Evolutionary conservation across 345 rosid species (phyloP).

Genomic region (Sonneratia alba): DNA sequence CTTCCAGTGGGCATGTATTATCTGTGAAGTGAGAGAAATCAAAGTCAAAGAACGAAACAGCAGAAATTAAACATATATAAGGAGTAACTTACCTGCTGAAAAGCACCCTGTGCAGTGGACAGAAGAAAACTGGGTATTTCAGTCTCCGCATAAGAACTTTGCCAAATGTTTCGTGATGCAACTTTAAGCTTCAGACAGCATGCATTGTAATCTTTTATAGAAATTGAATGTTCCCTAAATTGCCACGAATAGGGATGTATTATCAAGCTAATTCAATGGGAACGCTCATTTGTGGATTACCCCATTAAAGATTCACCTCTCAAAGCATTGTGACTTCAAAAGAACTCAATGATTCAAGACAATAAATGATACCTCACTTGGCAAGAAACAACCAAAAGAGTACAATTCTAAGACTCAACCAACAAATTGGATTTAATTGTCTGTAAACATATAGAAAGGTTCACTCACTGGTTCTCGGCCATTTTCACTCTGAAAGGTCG

Average conservation of each 20-base stretch:
- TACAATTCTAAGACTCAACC: neutral
- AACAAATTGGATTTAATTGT: neutral
- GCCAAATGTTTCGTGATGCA: conserved; percentile 53
- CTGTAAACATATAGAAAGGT: neutral
- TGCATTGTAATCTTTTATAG: conserved; percentile 46
- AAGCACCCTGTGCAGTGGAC: conserved; percentile 44
- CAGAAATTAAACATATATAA: neutral
- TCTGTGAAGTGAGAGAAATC: conserved; percentile 35
- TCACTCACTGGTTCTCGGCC: conserved; percentile 56
- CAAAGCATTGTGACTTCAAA: neutral
- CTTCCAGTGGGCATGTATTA: conserved; percentile 54
- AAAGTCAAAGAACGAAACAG: neutral
- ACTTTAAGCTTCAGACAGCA: conserved; percentile 41
- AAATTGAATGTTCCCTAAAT: conserved; percentile 37
- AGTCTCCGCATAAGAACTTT: conserved; percentile 26
- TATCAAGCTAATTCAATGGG: neutral
- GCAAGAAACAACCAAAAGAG: neutral
- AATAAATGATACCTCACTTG: neutral
- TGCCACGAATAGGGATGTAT: neutral
- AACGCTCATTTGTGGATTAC: neutral
- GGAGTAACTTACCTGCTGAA: conserved; percentile 49
- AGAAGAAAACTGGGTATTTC: conserved; percentile 34
- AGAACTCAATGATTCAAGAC: neutral
- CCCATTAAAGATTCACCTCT: neutral
- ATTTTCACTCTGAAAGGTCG: conserved; percentile 49